Evolutionary conservation across 306 rosid species (phyloP), one percentile per base, ranked within the genome.

Genomic region (Corylus heterophylla): DNA sequence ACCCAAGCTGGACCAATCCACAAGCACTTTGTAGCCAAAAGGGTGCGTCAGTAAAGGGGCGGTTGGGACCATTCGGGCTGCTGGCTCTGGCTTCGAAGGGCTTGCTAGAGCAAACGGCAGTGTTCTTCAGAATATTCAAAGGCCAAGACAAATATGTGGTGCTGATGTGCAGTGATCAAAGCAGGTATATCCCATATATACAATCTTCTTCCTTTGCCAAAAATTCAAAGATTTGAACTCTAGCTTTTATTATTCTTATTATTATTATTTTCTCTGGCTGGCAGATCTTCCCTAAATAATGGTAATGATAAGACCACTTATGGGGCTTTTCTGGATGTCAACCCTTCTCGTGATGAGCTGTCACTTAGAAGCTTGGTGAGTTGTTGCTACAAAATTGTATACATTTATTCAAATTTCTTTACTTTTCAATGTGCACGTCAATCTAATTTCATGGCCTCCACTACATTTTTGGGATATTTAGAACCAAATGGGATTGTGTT

Each of bases 311-410:
- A 68, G 85, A 85, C 94, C 8, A 75, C 80, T 2, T 91, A 88
- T 55, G 98, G 97, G 2, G 74, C 90, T 74, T 93, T 89, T 76
- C 63, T 93, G 69, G 84, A 87, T 31, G 82, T 93, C 35, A 97
- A 91, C 75, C 92, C 90, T 45, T 78, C 76, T 70, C 87, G 63
- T 52, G 92, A 85, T 67, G 83, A 86, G 1, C 37, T 93, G 4
- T 88, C 94, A 0, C 79, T 93, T 2, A 91, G 94, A 84, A 91
- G 81, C 71, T 86, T 93, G 97, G 97, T 93, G 76, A 88, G 97
- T 78, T 31, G 35, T 31, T 74, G 8, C 31, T 67, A 17, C 3
- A 7, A 71, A 18, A 7, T 31, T 8, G 2, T 4, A 25, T 9
- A 2, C 2, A 6, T 44, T 39, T 35, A 69, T 37, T 68, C 72